These are phyloP conservation scores for Scedosporium dehoogii DNA, from an alignment of 2,329 filamentous ascomycete genomes.

Conservation along the genomic window DNA sequence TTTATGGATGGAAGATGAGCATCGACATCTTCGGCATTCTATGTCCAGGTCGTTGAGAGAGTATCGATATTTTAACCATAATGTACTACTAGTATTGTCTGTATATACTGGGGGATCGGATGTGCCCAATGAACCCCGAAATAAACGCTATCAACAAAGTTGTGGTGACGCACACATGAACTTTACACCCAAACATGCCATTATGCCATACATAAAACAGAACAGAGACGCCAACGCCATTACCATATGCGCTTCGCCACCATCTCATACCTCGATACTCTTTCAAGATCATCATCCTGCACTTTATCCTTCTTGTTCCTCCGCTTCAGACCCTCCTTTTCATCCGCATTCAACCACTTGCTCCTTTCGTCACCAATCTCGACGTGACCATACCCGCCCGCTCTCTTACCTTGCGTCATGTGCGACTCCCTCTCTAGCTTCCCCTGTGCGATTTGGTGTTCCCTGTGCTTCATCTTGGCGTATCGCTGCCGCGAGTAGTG, in stretches of 20 bases:
- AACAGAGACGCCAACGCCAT: not conserved
- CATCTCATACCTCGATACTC: conserved; percentile 83
- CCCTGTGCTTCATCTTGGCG: conserved; percentile 64
- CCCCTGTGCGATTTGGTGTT: conserved; percentile 38
- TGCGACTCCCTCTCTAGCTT: conserved; percentile 43
- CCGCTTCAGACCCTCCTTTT: conserved; percentile 57
- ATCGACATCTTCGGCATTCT: no score
- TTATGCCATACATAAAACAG: not conserved
- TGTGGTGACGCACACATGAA: not conserved
- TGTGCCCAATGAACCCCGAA: not conserved
- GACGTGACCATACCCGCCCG: conserved; percentile 75
- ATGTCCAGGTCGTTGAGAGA: no score
- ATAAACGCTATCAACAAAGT: not conserved
- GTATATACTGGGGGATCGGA: no score
- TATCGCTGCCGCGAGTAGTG: conserved; percentile 73
- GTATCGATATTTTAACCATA: no score
- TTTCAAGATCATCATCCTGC: conserved; percentile 39
- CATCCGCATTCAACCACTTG: conserved; percentile 78
- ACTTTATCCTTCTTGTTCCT: conserved; percentile 40
- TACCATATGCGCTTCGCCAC: conserved; percentile 95
- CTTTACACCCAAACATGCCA: not conserved
- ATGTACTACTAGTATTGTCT: no score
- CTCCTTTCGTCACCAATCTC: conserved; percentile 85
- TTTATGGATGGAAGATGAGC: not conserved
- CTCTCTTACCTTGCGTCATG: conserved; percentile 61